Evolutionary conservation across 2,329 filamentous ascomycete genomes (phyloP).

Genomic region (Ambrosiella beaveri): DNA sequence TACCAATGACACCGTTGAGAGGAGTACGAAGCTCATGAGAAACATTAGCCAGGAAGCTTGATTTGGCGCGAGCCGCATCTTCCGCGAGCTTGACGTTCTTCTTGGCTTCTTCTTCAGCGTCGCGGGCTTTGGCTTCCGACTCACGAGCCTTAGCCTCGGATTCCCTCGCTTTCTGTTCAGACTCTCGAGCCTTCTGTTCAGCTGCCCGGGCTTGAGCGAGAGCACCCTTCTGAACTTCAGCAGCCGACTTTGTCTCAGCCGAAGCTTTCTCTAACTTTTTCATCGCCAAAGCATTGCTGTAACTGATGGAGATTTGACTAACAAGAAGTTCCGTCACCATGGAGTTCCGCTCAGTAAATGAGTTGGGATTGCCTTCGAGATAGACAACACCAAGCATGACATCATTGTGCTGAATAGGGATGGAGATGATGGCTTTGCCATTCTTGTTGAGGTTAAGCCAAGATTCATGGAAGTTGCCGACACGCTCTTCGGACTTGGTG

Average conservation of each 20-base stretch:
- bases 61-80: slow-evolving; percentile 68
- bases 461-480: slow-evolving; percentile 53
- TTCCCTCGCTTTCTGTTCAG: slow-evolving; percentile 32
- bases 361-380: slow-evolving; percentile 55
- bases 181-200: slow-evolving; percentile 17
- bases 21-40: slow-evolving; percentile 69
- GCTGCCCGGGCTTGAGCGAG: slow-evolving; percentile 44
- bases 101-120: slow-evolving; percentile 58
- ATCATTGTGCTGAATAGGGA: slow-evolving; percentile 58
- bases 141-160: slow-evolving; percentile 20
- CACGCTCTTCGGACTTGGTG: slow-evolving; percentile 56
- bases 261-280: slow-evolving; percentile 62
- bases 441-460: slow-evolving; percentile 52
- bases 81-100: slow-evolving; percentile 68
- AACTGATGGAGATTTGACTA: slow-evolving; percentile 60
- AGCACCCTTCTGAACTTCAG: slow-evolving; percentile 57
- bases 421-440: slow-evolving; percentile 61
- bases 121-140: slow-evolving; percentile 59
- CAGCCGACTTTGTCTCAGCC: slow-evolving; percentile 62
- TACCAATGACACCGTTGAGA: slow-evolving; percentile 76
- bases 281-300: slow-evolving; percentile 49
- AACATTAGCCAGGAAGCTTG: slow-evolving; percentile 64
- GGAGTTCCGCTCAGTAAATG: slow-evolving; percentile 58
- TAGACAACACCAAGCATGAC: slow-evolving; percentile 58
- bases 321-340: slow-evolving; percentile 53